Evolutionary conservation across 495 filamentous ascomycete genomes (phyloP), one percentile per base, ranked within the genome.

Genomic region (Cercophora scortea): DNA sequence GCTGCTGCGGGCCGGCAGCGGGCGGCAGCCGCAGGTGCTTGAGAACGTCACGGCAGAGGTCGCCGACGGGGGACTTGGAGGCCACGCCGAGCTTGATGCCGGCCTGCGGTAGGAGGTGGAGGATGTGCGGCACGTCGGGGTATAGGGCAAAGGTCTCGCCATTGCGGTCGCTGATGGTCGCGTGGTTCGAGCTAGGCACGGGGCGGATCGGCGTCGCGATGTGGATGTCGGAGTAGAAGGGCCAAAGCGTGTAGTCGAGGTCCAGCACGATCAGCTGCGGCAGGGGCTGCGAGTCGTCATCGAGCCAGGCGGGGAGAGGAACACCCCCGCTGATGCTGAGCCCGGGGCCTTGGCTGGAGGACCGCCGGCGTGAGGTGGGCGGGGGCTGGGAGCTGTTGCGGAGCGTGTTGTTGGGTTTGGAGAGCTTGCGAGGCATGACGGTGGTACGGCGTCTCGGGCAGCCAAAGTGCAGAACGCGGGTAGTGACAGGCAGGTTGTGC

Each of bases 241-340:
- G 89, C 93, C 93, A 96, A 1, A 98, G 77, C 0, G 93, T 98
- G 74, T 95, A 96, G 75, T 98, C 93, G 47, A 96, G 79, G 66
- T 98, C 93, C 71, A 98, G 95, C 51, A 87, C 85, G 55, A 98
- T 79, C 54, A 94, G 71, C 56, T 85, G 88, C 0, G 93, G 93
- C 3, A 98, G 82, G 1, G 89, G 87, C 0, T 81, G 79, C 25
- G 25, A 25, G 51, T 82, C 83, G 68, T 98, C 91, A 45, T 69
- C 79, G 64, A 95, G 64, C 51, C 63, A 73, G 35, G 19, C 13
- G 6, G 42, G 42, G 40, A 34, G 15, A 10, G 36, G 36, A 25
- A 5, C 25, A 25, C 25, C 25, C 25, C 25, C 25, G 25, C 25
- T 25, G 25, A 25, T 25, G 25, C 5, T 25, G 25, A 5, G 25